phyloP scores from a whole-genome alignment of 768 basidiomycete genomes.

The Antrodiella citrinella region DNA sequence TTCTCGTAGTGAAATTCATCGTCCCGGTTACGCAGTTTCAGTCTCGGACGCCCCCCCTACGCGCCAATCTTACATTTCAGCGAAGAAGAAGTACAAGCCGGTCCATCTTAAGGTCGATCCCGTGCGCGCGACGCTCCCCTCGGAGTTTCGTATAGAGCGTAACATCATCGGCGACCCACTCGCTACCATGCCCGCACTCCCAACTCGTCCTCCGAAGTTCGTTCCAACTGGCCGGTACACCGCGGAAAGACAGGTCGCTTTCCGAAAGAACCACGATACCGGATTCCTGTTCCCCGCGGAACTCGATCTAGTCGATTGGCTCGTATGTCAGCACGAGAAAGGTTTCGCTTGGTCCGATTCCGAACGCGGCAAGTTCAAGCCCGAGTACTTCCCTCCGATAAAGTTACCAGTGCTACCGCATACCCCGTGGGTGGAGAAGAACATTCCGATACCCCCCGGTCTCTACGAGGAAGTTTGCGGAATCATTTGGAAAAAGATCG shows the following conservation, averaged over 20 bases:
- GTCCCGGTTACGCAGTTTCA: no score
- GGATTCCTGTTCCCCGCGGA: conserved; percentile 8
- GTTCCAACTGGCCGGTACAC: conserved; percentile 3
- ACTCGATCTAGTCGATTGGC: conserved; percentile 10
- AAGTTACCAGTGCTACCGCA: conserved; percentile 26
- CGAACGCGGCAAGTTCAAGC: conserved; percentile 24
- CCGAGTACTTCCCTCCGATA: conserved; percentile 26
- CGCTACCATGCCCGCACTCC: conserved; percentile 10
- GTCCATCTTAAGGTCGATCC: conserved; percentile 21
- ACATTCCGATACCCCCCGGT: conserved; percentile 11
- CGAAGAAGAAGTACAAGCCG: conserved; percentile 22
- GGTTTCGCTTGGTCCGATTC: conserved; percentile 19
- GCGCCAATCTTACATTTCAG: no score
- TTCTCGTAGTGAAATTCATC: no score
- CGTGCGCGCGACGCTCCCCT: conserved; percentile 20
- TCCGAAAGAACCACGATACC: no score
- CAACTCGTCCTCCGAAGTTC: conserved; percentile 4
- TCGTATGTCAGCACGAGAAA: conserved; percentile 8
- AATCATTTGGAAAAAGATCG: conserved; percentile 1
- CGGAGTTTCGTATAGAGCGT: conserved; percentile 7
- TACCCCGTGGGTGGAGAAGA: conserved; percentile 23
- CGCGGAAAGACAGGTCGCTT: conserved; percentile 12
- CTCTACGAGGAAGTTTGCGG: conserved; percentile 2
- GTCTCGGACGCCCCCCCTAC: no score
- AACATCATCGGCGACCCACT: conserved; percentile 6